Base-by-base conservation (phyloP, 106 monocot species). In the Acanthochlamys bracteata region DNA sequence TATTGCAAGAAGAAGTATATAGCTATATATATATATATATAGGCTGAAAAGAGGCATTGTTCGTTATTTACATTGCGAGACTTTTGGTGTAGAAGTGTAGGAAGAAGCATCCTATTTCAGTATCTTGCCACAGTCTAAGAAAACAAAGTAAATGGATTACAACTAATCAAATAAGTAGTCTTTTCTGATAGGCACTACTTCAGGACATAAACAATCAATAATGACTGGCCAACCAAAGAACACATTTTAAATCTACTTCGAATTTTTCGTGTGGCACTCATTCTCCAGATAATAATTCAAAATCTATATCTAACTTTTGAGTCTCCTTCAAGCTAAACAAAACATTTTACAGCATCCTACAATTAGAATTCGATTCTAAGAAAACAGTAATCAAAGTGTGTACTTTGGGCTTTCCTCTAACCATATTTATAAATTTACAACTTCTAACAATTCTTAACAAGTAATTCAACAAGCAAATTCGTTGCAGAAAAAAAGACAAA, bases 81-180 rank as follows among this genome's bases (percentile, higher is more conserved):
- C 64, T 70, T 92, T 63, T 76, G 83, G 39, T 80, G 79, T 9
- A 99, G 75, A 21, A 99, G 80, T 40, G 65, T 72, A 23, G 92
- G 79, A 4, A 99, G 85, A 10, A 99, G 21, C 57, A 75, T 75
- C 63, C 98, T 82, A 26, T 73, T 92, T 74, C 77, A 10, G 98
- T 78, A 58, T 99, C 98, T 69, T 99, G 92, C 98, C 98, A 99
- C 66, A 99, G 79, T 54, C 98, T 89, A 55, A 20, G n/a, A 10
- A 20, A 20, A 55, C 17, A 51, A 19, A 51, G n/a, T 51, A 13
- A 15, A 51, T 2, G 4, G 9, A 19, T 33, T 33, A 51, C 51
- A 51, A 51, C 2, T 13, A 51, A 51, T 19, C 51, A 51, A 51
- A 2, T 15, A 13, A 15, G 51, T 51, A 19, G n/a, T 8, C 13